Percentiles rank a stretch among this genome's conserved stretches.
Conservation (phyloP, 495 filamentous ascomycete genomes). For the Aspergillus carlsbadensis region DNA sequence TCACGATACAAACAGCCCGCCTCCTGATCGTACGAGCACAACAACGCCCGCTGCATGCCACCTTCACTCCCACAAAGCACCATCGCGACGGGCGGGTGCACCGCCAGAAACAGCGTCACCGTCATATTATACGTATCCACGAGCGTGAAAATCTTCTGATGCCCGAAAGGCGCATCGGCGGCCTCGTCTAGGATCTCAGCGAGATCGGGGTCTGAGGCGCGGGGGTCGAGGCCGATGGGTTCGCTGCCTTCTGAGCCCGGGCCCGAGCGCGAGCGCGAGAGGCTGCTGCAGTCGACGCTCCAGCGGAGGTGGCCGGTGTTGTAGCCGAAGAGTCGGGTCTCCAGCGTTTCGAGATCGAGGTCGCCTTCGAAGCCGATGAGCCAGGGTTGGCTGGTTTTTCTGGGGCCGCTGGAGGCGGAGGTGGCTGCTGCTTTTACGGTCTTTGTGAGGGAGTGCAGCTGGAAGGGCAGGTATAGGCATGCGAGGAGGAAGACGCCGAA, state of each 20-base stretch:
- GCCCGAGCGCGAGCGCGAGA: not conserved
- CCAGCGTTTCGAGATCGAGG: not conserved
- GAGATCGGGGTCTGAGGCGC: too few relatives aligned
- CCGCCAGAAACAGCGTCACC: not conserved
- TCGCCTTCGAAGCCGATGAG: slow-evolving; percentile 1
- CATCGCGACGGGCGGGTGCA: not conserved
- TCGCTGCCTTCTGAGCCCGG: too few relatives aligned
- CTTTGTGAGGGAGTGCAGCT: too few relatives aligned
- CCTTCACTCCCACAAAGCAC: not conserved
- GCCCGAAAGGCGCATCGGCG: too few relatives aligned
- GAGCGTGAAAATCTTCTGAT: not conserved
- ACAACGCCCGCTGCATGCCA: not conserved
- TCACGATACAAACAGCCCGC: not conserved
- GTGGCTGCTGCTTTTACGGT: too few relatives aligned
- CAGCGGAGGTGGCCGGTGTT: not conserved
- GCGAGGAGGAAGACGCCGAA: too few relatives aligned
- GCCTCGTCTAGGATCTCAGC: too few relatives aligned
- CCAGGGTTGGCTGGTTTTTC: not conserved
- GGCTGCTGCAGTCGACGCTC: not conserved
- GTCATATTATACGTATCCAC: slow-evolving; percentile 3
- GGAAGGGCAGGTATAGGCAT: too few relatives aligned
- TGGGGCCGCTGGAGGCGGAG: too few relatives aligned
- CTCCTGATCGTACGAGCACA: slow-evolving; percentile 5
- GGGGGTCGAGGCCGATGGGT: too few relatives aligned
- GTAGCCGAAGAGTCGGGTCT: not conserved